Evolutionary conservation across 2,329 filamentous ascomycete genomes (phyloP).

Genomic region (Dactylellina leptospora): DNA sequence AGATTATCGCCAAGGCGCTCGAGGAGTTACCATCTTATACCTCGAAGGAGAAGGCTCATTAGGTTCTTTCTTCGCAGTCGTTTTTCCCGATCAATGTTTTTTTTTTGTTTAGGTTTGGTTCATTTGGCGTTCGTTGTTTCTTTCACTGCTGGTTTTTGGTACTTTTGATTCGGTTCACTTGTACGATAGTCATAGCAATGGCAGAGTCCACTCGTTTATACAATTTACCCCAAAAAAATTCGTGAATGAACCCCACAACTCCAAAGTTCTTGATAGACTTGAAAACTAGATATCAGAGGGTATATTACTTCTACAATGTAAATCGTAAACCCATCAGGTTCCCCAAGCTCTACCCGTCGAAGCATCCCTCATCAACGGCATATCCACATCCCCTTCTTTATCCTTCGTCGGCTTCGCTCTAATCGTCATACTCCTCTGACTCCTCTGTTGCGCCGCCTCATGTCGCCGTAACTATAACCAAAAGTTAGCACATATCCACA

Average conservation of each 20-base stretch:
- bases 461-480: conserved; percentile 69
- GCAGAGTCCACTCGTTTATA: conserved; percentile 12
- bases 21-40: conserved; percentile 68
- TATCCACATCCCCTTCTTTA: conserved; percentile 49
- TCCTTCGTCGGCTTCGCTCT: conserved; percentile 45
- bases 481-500: conserved; percentile 21
- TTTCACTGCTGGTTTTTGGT: background rate
- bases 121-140: background rate
- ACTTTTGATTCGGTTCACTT: conserved; percentile 6
- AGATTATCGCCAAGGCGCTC: conserved; percentile 82
- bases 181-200: conserved; percentile 11
- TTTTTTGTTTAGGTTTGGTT: background rate
- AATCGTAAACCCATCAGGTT: conserved; percentile 9
- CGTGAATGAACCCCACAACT: no score
- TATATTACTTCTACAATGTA: background rate
- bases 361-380: conserved; percentile 51
- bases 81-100: background rate
- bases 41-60: conserved; percentile 21
- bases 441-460: conserved; percentile 88
- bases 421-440: conserved; percentile 61
- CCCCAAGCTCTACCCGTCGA: conserved; percentile 47
- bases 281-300: no score
- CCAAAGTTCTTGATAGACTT: no score
- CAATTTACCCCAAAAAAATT: no score
- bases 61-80: background rate